phyloP scores from a whole-genome alignment of 176 grass and related monocot genomes.

The Rhynchospora tenuis region DNA sequence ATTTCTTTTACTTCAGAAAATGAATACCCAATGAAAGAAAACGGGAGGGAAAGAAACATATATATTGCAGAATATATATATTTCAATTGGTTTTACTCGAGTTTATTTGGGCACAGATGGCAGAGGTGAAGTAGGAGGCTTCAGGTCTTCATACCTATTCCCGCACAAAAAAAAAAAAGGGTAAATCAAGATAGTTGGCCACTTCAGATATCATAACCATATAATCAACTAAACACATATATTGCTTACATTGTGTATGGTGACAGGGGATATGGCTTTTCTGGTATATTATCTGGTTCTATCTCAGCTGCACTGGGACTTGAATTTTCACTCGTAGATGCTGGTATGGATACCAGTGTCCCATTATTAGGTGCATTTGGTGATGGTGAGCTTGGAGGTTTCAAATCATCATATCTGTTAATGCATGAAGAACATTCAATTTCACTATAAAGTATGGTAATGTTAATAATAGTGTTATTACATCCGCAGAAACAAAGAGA shows the following conservation, averaged over 20 bases:
- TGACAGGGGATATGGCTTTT: constrained; percentile 19
- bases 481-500: neutral
- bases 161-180: neutral
- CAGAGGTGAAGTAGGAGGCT: constrained; percentile 33
- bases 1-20: neutral
- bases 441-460: neutral
- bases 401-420: constrained; percentile 37
- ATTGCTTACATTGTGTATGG: constrained; percentile 30
- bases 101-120: constrained; percentile 34
- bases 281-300: neutral
- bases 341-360: constrained; percentile 5
- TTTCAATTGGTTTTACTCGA: no score
- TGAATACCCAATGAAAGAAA: constrained; percentile 13
- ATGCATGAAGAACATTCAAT: neutral
- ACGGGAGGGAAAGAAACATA: neutral
- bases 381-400: constrained; percentile 41
- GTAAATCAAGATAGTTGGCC: neutral
- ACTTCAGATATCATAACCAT: neutral
- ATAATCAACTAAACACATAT: neutral
- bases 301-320: neutral
- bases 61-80: neutral
- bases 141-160: constrained; percentile 39
- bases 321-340: neutral
- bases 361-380: constrained; percentile 25
- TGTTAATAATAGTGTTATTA: neutral